Base-by-base conservation (phyloP, 225 moss, liverwort and hornwort genomes). In the Physcomitrium patens region DNA sequence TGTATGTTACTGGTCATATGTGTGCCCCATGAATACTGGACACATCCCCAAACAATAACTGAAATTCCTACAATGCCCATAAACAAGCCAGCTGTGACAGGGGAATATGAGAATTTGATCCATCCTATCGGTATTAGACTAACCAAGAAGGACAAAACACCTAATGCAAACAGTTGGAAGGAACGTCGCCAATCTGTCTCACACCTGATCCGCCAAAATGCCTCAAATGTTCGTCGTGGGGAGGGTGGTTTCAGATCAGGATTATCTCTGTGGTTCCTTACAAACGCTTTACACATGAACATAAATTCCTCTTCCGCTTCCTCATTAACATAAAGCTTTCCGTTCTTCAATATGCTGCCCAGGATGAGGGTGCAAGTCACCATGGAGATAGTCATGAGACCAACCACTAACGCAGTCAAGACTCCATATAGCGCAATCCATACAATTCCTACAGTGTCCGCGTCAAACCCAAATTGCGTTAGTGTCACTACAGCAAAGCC, bases 251-350 rank as follows among this genome's bases (percentile, higher is more conserved):
- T 77, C 60, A 79, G 63, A 8, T 72, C 23, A 15, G 81, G 77
- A 48, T 59, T 64, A 47, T 82, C 82, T 50, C 53, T 79, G 71
- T 80, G 79, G 20, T 13, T 59, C 37, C 3, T 60, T 19, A 82
- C 57, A 62, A 85, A 88, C 0, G 82, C 77, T 76, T 88, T 88
- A 8, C 87, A 88, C 68, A 71, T 72, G 79, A 88, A 88, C 79
- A 88, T 85, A 62, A 88, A 88, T 10, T 88, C 85, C 60, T 88
- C 87, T 61, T 88, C 87, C 42, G 87, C 85, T 51, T 88, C 87
- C 75, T 88, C 82, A 42, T 88, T 88, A 22, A 88, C 85, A n/a
- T 88, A 88, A 0, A 82, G 75, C 50, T 85, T 85, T 26, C 87
- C 84, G 11, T 76, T 88, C 72, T 88, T 88, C 72, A 85, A 61